A percentile compares a stretch with the other conserved stretches of the same genome.
These are phyloP conservation scores for Penicillium samsonianum DNA, from an alignment of 495 filamentous ascomycete species.

Conservation along the genomic window DNA sequence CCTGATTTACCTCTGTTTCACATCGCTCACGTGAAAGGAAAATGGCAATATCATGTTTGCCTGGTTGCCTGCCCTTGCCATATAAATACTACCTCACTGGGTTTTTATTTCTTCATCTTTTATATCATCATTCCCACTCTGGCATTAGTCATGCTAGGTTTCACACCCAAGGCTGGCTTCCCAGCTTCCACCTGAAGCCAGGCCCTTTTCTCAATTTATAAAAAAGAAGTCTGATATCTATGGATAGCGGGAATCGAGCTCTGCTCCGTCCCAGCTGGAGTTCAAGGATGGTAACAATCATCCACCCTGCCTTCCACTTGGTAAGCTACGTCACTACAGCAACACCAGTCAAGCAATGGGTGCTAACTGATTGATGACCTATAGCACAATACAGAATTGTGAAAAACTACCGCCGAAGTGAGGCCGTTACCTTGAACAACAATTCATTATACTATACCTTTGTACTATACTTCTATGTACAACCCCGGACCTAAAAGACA, in stretches of 20 bases:
- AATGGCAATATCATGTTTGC: not conserved
- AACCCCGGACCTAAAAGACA: too few relatives aligned
- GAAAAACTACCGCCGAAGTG: too few relatives aligned
- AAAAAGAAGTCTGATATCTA: too few relatives aligned
- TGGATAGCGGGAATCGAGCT: not conserved
- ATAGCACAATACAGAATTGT: not conserved
- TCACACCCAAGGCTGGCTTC: not conserved
- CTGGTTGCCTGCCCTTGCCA: not conserved
- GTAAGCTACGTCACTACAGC: not conserved
- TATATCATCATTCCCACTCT: not conserved
- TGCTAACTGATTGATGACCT: too few relatives aligned
- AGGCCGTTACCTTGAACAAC: too few relatives aligned
- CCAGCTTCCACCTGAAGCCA: not conserved
- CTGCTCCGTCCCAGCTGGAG: not conserved
- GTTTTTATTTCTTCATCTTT: not conserved
- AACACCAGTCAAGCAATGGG: not conserved
- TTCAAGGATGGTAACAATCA: too few relatives aligned
- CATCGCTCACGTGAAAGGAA: too few relatives aligned
- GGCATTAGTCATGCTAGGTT: not conserved
- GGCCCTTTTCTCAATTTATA: too few relatives aligned
- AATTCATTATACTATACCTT: too few relatives aligned
- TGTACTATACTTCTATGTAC: too few relatives aligned
- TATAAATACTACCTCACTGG: not conserved
- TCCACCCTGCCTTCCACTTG: too few relatives aligned
- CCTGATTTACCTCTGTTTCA: too few relatives aligned